Conservation (phyloP, 2,329 filamentous ascomycete species). For the Ciborinia camelliae region DNA sequence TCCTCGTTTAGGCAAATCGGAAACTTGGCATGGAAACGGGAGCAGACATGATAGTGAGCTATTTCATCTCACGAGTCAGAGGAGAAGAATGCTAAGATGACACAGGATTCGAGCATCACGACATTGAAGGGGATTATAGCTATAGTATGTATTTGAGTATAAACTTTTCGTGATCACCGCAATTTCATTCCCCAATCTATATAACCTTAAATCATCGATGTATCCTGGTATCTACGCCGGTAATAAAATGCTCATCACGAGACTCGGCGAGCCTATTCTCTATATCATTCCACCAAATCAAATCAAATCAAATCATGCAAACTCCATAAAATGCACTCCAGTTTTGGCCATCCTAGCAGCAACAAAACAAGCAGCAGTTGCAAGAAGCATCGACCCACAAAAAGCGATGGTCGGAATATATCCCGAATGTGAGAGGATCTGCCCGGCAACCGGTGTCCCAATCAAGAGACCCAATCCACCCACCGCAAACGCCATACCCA, state of each 20-base stretch:
- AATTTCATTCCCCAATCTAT: too few relatives aligned
- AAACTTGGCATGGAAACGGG: background rate
- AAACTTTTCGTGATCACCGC: too few relatives aligned
- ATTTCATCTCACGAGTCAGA: too few relatives aligned
- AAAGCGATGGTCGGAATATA: constrained; percentile 12
- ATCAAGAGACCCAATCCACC: constrained; percentile 21
- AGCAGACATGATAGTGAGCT: background rate
- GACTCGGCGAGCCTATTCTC: too few relatives aligned
- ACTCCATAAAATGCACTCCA: background rate
- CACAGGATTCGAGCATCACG: too few relatives aligned
- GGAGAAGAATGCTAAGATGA: too few relatives aligned
- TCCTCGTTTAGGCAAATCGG: background rate
- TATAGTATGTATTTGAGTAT: too few relatives aligned
- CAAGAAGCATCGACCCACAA: constrained; percentile 7
- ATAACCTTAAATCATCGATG: background rate
- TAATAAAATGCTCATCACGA: background rate
- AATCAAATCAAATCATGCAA: too few relatives aligned
- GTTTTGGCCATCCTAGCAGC: constrained; percentile 11
- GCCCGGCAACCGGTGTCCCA: constrained; percentile 20
- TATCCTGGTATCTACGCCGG: background rate
- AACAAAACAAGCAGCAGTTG: background rate
- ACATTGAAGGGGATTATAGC: too few relatives aligned
- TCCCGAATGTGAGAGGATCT: constrained; percentile 9
- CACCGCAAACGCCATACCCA: constrained; percentile 23
- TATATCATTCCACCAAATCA: too few relatives aligned